A percentile compares a stretch with the other conserved stretches of the same genome.
Conservation (phyloP, 2,329 filamentous ascomycete genomes). For the Aureobasidium melanogenum region DNA sequence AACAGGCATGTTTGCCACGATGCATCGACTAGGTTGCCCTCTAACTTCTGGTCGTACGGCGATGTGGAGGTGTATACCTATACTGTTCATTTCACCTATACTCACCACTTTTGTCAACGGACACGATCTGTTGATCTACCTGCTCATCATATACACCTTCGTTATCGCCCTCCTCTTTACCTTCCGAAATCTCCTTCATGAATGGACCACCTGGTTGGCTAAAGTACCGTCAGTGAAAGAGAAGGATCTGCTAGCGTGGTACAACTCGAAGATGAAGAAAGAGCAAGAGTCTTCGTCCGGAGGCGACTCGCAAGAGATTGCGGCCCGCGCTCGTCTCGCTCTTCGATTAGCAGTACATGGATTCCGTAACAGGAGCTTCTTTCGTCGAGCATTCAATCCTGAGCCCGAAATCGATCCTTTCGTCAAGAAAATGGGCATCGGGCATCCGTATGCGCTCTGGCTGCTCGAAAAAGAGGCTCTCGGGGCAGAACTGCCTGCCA, state of each 20-base stretch:
- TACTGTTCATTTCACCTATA: slow-evolving; percentile 49
- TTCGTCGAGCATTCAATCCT: slow-evolving; percentile 16
- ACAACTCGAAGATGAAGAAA: slow-evolving; percentile 26
- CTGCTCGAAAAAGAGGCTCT: slow-evolving; percentile 39
- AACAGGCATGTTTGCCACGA: slow-evolving; percentile 14
- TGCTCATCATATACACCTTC: slow-evolving; percentile 46
- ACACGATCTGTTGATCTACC: slow-evolving; percentile 49
- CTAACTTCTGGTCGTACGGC: slow-evolving; percentile 44
- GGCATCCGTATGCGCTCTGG: slow-evolving; percentile 46
- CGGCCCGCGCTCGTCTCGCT: slow-evolving; percentile 40
- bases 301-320: slow-evolving; percentile 36
- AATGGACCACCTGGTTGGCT: slow-evolving; percentile 52
- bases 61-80: slow-evolving; percentile 47
- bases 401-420: slow-evolving; percentile 36
- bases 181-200: slow-evolving; percentile 44
- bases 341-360: slow-evolving; percentile 37
- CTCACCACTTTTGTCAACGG: slow-evolving; percentile 44
- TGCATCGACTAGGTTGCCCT: slow-evolving; percentile 14
- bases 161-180: slow-evolving; percentile 43
- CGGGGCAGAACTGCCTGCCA: slow-evolving; percentile 44
- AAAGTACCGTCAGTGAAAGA: slow-evolving; percentile 43
- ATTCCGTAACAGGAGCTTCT: slow-evolving; percentile 35
- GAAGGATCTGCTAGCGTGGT: slow-evolving; percentile 43
- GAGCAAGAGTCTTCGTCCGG: slow-evolving; percentile 17
- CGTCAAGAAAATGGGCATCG: slow-evolving; percentile 41